Evolutionary conservation across 2,329 filamentous ascomycete species (phyloP).

Genomic region (Phialophora macrospora): DNA sequence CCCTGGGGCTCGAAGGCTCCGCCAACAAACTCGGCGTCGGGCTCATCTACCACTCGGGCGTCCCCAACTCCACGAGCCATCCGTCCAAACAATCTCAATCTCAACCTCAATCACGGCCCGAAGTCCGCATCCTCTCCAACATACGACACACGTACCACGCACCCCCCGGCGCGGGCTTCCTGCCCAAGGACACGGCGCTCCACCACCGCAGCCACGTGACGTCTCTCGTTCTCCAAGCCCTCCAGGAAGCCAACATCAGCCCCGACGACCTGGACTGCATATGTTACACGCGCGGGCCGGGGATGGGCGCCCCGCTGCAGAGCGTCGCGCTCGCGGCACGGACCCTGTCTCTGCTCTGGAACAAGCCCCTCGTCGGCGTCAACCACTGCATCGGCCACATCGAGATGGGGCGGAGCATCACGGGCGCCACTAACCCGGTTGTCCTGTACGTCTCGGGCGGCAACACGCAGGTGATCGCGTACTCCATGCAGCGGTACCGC

Average conservation of each 20-base stretch:
- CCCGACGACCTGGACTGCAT: slow-evolving; percentile 80
- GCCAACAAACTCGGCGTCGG: slow-evolving; percentile 98
- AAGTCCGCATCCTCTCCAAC: slow-evolving; percentile 75
- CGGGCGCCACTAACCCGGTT: slow-evolving; percentile 85
- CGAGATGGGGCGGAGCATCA: slow-evolving; percentile 96
- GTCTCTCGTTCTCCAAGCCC: slow-evolving; percentile 75
- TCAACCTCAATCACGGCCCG: slow-evolving; percentile 51
- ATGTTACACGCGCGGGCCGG: slow-evolving; percentile 93
- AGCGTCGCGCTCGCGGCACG: slow-evolving; percentile 84
- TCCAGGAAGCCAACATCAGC: slow-evolving; percentile 68
- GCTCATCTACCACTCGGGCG: slow-evolving; percentile 62
- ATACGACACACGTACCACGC: slow-evolving; percentile 91
- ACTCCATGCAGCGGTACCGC: slow-evolving; percentile 89
- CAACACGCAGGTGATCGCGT: slow-evolving; percentile 97
- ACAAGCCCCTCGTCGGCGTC: slow-evolving; percentile 85
- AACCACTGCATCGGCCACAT: slow-evolving; percentile 99
- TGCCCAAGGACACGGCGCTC: slow-evolving; percentile 92
- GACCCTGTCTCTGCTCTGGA: slow-evolving; percentile 81
- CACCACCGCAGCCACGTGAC: slow-evolving; percentile 91
- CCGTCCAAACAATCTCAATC: slow-evolving; percentile 40
- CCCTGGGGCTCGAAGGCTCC: slow-evolving; percentile 82
- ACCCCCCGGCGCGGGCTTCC: slow-evolving; percentile 89
- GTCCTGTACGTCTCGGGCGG: slow-evolving; percentile 95
- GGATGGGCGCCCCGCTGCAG: slow-evolving; percentile 93
- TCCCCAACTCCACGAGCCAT: slow-evolving; percentile 64